Evolutionary conservation across 306 rosid genomes (phyloP), one percentile per base, ranked within the genome.

Genomic region (Cicer cuneatum): DNA sequence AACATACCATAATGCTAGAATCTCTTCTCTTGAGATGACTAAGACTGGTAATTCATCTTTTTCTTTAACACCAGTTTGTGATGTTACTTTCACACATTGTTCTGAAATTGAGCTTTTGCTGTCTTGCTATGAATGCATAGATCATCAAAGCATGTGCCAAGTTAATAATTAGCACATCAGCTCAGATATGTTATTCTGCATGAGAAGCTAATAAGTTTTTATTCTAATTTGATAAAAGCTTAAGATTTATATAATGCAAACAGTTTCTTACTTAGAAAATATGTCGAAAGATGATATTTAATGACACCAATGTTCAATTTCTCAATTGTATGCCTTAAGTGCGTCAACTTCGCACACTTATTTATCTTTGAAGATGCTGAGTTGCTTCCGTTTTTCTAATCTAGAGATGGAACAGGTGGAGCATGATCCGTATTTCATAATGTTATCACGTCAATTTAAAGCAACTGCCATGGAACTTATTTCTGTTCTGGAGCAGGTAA

Each of bases 401-500:
- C 77, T 77, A 94, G 99, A 94, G 80, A 82, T 92, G 97, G 99
- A 94, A 84, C 97, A 79, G 78, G 95, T 92, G 83, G 96, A 92
- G 92, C 97, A 90, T 73, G 96, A 94, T 74, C 98, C 96, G 0
- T 96, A 92, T 49, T 94, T 86, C 83, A 83, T 90, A 66, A 67
- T 89, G 66, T 80, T 92, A 76, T 92, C 98, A 78, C 97, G 97
- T 58, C 96, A 90, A 71, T 94, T 94, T 77, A 94, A 94, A 87
- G 93, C 97, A 76, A 92, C 93, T 59, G 96, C 99, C 35, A 82
- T 86, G 80, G 98, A 90, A 85, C 91, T 94, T 69, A 89, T 94
- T 83, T 92, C 97, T 86, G 90, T 90, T 80, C 86, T 94, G 62
- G 99, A 94, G 86, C 99, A 90, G 99, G 99, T 94, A 82, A 77